Conservation (phyloP, 345 rosid genomes). For the Ailanthus altissimus region DNA sequence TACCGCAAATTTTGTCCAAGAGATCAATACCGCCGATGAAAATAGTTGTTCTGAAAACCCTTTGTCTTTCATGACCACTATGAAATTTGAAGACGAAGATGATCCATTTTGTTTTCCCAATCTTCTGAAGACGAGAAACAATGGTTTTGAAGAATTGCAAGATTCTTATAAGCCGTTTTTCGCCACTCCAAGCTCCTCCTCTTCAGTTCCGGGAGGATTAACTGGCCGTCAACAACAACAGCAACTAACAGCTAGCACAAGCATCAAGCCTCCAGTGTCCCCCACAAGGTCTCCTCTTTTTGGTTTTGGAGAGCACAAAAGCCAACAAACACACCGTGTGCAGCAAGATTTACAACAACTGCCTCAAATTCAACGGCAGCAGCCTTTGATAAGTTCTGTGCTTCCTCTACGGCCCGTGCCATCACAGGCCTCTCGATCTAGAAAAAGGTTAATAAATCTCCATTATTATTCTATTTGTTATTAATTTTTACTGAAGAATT, state of each 20-base stretch:
- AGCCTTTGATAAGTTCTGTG: not conserved
- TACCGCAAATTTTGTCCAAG: not conserved
- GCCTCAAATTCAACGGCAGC: not conserved
- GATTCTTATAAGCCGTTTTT: conserved; percentile 62
- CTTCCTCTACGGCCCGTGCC: conserved; percentile 25
- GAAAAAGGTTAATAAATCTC: conserved; percentile 44
- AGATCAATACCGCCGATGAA: not conserved
- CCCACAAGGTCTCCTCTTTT: conserved; percentile 30
- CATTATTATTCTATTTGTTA: not conserved
- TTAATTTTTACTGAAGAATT: not conserved
- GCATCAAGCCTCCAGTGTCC: conserved; percentile 11
- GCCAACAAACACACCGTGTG: conserved; percentile 9
- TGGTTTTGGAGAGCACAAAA: conserved; percentile 35
- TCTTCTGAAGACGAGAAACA: conserved; percentile 19
- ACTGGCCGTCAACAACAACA: conserved; percentile 21
- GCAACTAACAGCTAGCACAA: conserved; percentile 12
- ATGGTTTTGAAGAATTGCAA: conserved; percentile 47
- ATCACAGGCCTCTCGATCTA: conserved; percentile 46
- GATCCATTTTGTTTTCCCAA: conserved; percentile 39
- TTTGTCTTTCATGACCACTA: conserved; percentile 36
- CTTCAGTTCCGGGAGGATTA: conserved; percentile 24
- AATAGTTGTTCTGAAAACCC: conserved; percentile 19
- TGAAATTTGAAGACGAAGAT: conserved; percentile 43
- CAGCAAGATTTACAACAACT: conserved; percentile 22
- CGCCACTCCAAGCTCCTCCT: conserved; percentile 26